A percentile compares a stretch with the other conserved stretches of the same genome.
phyloP scores from a whole-genome alignment of 2,329 filamentous ascomycete genomes.

The Cryphonectria japonica region DNA sequence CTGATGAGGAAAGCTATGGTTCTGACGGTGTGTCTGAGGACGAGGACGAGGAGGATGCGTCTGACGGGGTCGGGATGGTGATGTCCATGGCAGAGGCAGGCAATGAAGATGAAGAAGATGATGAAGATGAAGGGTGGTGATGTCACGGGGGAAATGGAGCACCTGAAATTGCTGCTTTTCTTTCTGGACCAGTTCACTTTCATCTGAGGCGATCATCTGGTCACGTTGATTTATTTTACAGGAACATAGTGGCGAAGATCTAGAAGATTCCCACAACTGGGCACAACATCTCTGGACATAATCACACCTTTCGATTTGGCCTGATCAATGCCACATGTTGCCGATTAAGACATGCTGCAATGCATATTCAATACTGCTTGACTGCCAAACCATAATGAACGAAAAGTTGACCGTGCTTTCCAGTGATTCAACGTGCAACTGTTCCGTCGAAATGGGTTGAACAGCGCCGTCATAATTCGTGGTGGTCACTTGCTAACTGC shows the following conservation, averaged over 20 bases:
- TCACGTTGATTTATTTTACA: neutral
- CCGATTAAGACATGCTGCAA: no score
- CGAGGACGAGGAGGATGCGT: conserved; percentile 17
- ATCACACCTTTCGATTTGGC: neutral
- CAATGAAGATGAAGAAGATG: conserved; percentile 18
- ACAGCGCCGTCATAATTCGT: no score
- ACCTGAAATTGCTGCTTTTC: neutral
- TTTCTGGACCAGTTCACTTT: neutral
- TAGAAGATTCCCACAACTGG: neutral
- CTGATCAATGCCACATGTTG: neutral
- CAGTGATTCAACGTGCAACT: no score
- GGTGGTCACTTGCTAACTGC: neutral
- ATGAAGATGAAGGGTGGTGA: neutral
- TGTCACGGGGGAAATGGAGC: neutral
- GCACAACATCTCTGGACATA: neutral
- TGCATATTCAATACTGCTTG: no score
- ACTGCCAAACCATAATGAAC: no score
- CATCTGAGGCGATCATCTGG: neutral
- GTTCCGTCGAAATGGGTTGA: neutral
- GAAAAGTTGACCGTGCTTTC: no score
- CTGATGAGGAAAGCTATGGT: conserved; percentile 12
- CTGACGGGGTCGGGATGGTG: conserved; percentile 4
- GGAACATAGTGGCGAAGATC: no score
- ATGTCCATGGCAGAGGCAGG: conserved; percentile 6
- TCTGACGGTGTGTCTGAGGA: conserved; percentile 7